Evolutionary conservation across 108 stramenopile genomes (phyloP), one percentile per base, ranked within the genome.

Genomic region (Cylindrotheca closterium): DNA sequence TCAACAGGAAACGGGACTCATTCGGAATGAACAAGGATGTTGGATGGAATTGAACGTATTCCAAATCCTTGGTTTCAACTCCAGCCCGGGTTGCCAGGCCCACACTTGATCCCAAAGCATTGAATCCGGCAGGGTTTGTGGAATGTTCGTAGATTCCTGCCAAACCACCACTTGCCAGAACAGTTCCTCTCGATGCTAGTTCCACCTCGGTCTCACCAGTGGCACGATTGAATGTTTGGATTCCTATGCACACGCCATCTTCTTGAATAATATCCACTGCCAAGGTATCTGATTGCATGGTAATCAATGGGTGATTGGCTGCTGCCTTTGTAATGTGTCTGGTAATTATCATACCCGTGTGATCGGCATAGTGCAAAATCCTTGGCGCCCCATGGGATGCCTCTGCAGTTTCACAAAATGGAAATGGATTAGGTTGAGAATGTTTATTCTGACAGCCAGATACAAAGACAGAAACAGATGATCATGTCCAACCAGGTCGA

Each of bases 21-120:
- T 88, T 83, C 27, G 93, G 93, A 23, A 95, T 61, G 75, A 71
- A 82, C 24, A 97, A 67, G 0, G 96, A 83, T 0, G 96, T 97
- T 33, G 96, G 96, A 67, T 97, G 96, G 67, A 97, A 97, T 74
- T 97, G 96, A 0, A 97, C 95, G 67, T 95, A 97, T 65, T 97
- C 95, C 86, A 96, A 77, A 53, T 95, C 93, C 12, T 85, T 78
- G 0, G 80, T 79, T 10, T 54, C 67, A 2, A 89, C 90, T 18
- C 81, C 80, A 2, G 75, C 80, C 34, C 93, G 70, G 21, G 62
- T 71, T 2, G 93, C 96, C 60, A 96, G 51, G 3, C 84, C 95
- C 5, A 92, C 87, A 50, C 89, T 88, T 3, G 89, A 91, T 22
- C 97, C 97, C 29, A 94, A 64, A 0, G 97, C 94, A 77, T 95